A percentile compares a stretch with the other conserved stretches of the same genome.
phyloP scores from a whole-genome alignment of 2,329 filamentous ascomycete species.

The Reticulascus tulasneorum region DNA sequence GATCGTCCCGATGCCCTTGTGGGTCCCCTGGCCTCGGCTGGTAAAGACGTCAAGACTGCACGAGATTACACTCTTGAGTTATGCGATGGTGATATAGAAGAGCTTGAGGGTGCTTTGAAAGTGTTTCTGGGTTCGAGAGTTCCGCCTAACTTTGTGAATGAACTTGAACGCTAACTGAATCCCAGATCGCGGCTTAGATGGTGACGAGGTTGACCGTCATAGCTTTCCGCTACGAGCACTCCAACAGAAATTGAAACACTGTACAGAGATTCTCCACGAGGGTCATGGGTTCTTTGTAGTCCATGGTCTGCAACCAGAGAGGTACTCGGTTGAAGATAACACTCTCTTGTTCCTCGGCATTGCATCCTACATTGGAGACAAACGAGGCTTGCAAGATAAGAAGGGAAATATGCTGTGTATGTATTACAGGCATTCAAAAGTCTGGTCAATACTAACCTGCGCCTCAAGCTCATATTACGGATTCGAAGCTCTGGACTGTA shows the following conservation, averaged over 20 bases:
- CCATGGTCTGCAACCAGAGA: slow-evolving; percentile 44
- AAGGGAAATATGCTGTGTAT: slow-evolving; percentile 44
- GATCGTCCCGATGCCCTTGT: too few relatives aligned
- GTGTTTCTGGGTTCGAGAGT: too few relatives aligned
- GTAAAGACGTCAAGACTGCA: too few relatives aligned
- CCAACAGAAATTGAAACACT: slow-evolving; percentile 26
- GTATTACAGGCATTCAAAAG: too few relatives aligned
- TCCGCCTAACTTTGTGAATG: slow-evolving; percentile 5
- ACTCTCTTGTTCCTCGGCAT: slow-evolving; percentile 53
- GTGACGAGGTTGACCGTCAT: slow-evolving; percentile 28
- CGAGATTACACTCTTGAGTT: too few relatives aligned
- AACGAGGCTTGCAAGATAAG: slow-evolving; percentile 47
- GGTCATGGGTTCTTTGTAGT: slow-evolving; percentile 51
- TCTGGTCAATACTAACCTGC: too few relatives aligned
- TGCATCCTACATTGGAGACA: slow-evolving; percentile 51
- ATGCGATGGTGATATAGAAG: too few relatives aligned
- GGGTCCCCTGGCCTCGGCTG: too few relatives aligned
- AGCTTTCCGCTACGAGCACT: slow-evolving; percentile 39
- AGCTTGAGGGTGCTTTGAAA: too few relatives aligned
- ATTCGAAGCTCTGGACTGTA: slow-evolving; percentile 40
- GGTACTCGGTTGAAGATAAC: slow-evolving; percentile 49
- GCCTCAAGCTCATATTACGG: slow-evolving; percentile 46
- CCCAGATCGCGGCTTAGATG: slow-evolving; percentile 30
- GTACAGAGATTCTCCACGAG: slow-evolving; percentile 31
- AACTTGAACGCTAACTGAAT: too few relatives aligned